Evolutionary conservation across 306 rosid species (phyloP).

Genomic region (Cucumis sativus): DNA sequence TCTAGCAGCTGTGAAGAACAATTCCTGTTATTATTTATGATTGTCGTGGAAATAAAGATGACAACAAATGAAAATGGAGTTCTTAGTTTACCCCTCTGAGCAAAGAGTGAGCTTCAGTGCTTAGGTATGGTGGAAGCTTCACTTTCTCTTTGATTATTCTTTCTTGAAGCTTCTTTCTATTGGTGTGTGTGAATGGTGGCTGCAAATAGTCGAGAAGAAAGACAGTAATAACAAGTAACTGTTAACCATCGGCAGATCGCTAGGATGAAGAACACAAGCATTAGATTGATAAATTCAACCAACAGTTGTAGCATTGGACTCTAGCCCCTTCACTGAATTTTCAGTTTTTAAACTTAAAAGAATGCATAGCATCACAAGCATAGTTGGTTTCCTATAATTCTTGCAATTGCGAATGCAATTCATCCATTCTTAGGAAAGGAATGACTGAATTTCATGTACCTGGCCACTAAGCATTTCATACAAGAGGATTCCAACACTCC

Average conservation of each 20-base stretch:
- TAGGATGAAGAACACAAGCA: neutral
- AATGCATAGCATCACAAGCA: neutral
- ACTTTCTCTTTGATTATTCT: conserved; percentile 78
- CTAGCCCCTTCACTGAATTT: neutral
- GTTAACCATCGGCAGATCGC: neutral
- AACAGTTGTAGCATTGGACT: neutral
- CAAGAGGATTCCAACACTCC: conserved; percentile 87
- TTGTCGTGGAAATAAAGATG: neutral
- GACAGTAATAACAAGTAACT: neutral
- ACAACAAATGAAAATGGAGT: neutral
- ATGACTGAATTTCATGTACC: conserved; percentile 27
- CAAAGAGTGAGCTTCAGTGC: conserved; percentile 75
- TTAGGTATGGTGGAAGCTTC: conserved; percentile 71
- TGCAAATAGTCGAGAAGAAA: conserved; percentile 24
- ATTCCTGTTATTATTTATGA: neutral
- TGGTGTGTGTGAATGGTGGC: conserved; percentile 74
- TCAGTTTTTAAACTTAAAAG: neutral
- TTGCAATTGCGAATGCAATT: neutral
- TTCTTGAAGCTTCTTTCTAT: conserved; percentile 93
- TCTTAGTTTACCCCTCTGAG: conserved; percentile 75
- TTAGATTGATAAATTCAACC: neutral
- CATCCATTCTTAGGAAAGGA: neutral
- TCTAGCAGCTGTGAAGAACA: conserved; percentile 50
- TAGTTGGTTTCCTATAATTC: neutral
- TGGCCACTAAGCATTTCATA: conserved; percentile 89